phyloP scores from a whole-genome alignment of 1,284 basidiomycete species.

The Austroboletus niveus region DNA sequence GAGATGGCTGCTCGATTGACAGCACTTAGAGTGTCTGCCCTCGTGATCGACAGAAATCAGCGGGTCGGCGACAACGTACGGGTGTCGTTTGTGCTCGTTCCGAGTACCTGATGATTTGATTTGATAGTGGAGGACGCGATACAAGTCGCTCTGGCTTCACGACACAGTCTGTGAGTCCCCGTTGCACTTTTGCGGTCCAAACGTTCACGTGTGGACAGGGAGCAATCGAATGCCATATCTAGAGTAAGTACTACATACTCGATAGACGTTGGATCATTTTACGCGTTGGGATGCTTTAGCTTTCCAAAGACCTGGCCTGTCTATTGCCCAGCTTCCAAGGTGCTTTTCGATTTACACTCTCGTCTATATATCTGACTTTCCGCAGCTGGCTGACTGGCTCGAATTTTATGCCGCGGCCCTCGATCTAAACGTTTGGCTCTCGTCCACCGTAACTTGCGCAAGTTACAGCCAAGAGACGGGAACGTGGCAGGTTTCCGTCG shows the following conservation, averaged over 20 bases:
- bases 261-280: not conserved
- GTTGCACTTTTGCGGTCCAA: not conserved
- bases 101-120: not conserved
- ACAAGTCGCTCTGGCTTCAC: slow-evolving; percentile 26
- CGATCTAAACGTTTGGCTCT: slow-evolving; percentile 57
- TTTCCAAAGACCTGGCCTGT: slow-evolving; percentile 41
- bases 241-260: slow-evolving; percentile 11
- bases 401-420: slow-evolving; percentile 52
- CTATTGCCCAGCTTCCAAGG: slow-evolving; percentile 34
- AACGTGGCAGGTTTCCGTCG: slow-evolving; percentile 35
- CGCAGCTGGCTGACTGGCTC: slow-evolving; percentile 56
- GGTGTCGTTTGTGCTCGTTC: not conserved
- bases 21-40: slow-evolving; percentile 31
- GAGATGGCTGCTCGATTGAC: slow-evolving; percentile 36
- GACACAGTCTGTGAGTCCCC: slow-evolving; percentile 23
- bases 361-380: slow-evolving; percentile 1
- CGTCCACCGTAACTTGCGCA: slow-evolving; percentile 39
- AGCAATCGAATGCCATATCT: slow-evolving; percentile 25
- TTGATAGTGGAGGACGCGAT: slow-evolving; percentile 30
- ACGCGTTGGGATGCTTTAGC: slow-evolving; percentile 6
- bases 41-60: slow-evolving; percentile 36
- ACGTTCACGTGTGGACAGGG: slow-evolving; percentile 15
- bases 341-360: slow-evolving; percentile 8
- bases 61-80: slow-evolving; percentile 39
- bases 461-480: slow-evolving; percentile 30